Evolutionary conservation across 306 rosid species (phyloP), one percentile per base, ranked within the genome.

Genomic region (Gastrolobium villosum): DNA sequence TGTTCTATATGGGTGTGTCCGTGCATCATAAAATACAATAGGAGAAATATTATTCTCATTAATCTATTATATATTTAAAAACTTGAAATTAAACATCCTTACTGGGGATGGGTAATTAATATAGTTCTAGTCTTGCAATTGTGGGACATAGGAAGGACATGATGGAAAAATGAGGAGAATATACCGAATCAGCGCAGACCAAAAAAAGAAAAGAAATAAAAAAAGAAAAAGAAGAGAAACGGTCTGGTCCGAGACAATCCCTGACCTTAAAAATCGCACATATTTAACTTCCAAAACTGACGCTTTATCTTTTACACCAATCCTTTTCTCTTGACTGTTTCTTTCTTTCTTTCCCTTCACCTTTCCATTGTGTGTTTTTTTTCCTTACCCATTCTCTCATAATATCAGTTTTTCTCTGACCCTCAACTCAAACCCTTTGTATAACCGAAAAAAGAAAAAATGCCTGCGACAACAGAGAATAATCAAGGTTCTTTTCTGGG

Each of bases 401-500:
- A 8, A 2, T 13, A 49, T 59, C 28, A 45, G 2, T 1, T 2
- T 28, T 39, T 56, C 26, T 49, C 7, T n/a, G 43, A 46, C 43
- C 10, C 36, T 13, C 48, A 3, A 6, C n/a, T 1, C 3, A 44
- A 7, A 8, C 20, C n/a, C 61, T 6, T 28, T 64, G 46, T 1
- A 45, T 3, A 36, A 31, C 5, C 2, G 0, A 10, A 31, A 3
- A 8, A 28, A 13, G 1, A 2, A 8, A 87, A 57, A 77, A 95
- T 95, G 99, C 90, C 89, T 14, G 91, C 97, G 0, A 88, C 98
- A 8, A 83, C 83, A 11, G 86, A 83, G 65, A 97, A 92, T 0
- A 80, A 91, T 59, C 99, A 90, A 56, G 87, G 93, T 26, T 93
- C 99, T 0, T 96, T 96, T 46, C 88, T 96, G 79, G 93, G 95